phyloP scores from a whole-genome alignment of 768 basidiomycete genomes.

The Xerocomellus chrysenteron region DNA sequence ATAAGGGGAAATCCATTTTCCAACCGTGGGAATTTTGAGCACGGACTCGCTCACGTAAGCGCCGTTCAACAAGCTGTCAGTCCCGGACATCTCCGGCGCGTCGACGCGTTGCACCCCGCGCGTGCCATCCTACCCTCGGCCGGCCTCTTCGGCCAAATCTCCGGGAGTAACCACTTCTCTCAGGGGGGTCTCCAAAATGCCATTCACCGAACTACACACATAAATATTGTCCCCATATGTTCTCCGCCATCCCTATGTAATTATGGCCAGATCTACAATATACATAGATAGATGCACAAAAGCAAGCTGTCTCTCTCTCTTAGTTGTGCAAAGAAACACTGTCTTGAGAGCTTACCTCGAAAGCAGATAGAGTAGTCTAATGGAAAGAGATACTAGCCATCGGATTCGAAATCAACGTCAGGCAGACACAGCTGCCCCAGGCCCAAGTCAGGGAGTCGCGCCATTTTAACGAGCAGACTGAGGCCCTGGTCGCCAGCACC shows the following conservation, averaged over 20 bases:
- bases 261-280: slow-evolving; percentile 21
- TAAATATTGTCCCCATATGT: slow-evolving; percentile 12
- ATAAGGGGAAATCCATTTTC: slow-evolving; percentile 33
- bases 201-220: not conserved
- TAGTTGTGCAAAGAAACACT: not conserved
- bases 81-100: slow-evolving; percentile 26
- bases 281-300: slow-evolving; percentile 13
- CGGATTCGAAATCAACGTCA: slow-evolving; percentile 28
- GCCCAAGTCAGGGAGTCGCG: slow-evolving; percentile 69
- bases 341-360: slow-evolving; percentile 8
- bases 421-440: slow-evolving; percentile 55
- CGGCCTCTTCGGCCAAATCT: slow-evolving; percentile 19
- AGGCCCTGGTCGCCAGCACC: slow-evolving; percentile 42
- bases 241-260: slow-evolving; percentile 1
- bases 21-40: slow-evolving; percentile 35
- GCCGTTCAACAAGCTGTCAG: slow-evolving; percentile 31
- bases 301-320: slow-evolving; percentile 5
- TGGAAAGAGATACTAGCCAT: slow-evolving; percentile 6
- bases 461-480: slow-evolving; percentile 73
- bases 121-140: slow-evolving; percentile 9
- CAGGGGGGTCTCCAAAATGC: slow-evolving; percentile 15
- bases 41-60: slow-evolving; percentile 38
- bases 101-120: slow-evolving; percentile 10
- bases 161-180: slow-evolving; percentile 9
- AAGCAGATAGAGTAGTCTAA: not conserved